Conservation (phyloP, 2,329 filamentous ascomycete genomes). For the Xylariaceae sp. region DNA sequence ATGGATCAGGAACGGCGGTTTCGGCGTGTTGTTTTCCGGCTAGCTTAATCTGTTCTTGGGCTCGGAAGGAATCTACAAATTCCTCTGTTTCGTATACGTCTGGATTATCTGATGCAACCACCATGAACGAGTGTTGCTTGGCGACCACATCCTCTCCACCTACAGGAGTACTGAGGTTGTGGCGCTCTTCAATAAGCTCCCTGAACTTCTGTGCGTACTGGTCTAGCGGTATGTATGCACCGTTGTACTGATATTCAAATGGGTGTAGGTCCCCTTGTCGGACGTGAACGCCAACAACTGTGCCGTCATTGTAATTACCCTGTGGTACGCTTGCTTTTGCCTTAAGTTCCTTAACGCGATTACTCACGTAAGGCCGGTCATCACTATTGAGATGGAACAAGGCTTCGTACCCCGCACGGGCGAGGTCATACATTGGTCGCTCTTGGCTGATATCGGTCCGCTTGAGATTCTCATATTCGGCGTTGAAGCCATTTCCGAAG, state of each 20-base stretch:
- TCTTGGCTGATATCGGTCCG: constrained; percentile 59
- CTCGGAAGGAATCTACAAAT: constrained; percentile 62
- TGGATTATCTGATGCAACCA: constrained; percentile 84
- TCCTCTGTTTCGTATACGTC: constrained; percentile 73
- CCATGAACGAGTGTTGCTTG: constrained; percentile 54
- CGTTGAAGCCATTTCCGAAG: constrained; percentile 66
- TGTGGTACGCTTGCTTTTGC: constrained; percentile 52
- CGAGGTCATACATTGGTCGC: constrained; percentile 70
- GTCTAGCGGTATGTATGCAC: constrained; percentile 78
- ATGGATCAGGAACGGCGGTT: constrained; percentile 50
- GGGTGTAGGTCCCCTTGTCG: constrained; percentile 82
- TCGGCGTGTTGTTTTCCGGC: constrained; percentile 65
- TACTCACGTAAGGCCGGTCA: constrained; percentile 69
- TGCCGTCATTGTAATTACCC: constrained; percentile 55
- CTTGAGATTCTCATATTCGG: constrained; percentile 57
- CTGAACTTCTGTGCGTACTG: constrained; percentile 68
- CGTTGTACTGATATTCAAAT: constrained; percentile 75
- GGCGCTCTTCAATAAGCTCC: constrained; percentile 58
- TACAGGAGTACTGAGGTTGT: constrained; percentile 50
- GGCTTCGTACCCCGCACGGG: constrained; percentile 73
- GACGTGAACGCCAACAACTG: constrained; percentile 75
- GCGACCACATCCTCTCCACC: constrained; percentile 45
- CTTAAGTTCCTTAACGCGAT: constrained; percentile 64
- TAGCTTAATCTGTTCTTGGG: constrained; percentile 79
- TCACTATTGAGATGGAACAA: constrained; percentile 73